Base-by-base conservation (phyloP, 371 early-diverging fungal species). In the Funneliformis caledonium region DNA sequence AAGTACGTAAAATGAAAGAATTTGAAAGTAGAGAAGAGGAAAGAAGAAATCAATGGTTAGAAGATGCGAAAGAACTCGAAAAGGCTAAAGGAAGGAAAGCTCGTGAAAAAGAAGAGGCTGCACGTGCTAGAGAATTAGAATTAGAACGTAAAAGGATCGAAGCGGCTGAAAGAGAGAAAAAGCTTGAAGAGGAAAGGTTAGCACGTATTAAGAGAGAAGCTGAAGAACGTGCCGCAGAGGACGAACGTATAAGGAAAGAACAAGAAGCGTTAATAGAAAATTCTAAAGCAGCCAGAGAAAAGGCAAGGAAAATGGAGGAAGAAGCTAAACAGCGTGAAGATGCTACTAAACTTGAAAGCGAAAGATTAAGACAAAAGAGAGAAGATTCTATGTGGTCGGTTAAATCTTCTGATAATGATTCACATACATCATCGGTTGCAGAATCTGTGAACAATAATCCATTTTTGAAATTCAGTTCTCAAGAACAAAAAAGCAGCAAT, bases 61-160 rank as follows among this genome's bases (percentile, higher is more conserved):
- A 52, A 6, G 81, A 76, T 65, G 75, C 67, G 1, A 22, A 19
- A 12, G 88, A 87, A 14, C 72, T 86, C 31, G 80, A 80, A 19
- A 78, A 73, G 52, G 84, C 87, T 26, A 85, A 89, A 80, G 84
- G 80, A 19, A 88, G 86, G 56, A 81, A 83, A 43, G 10, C 50
- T 11, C 68, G 69, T 50, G 69, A 78, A 19, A 69, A 69, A 68
- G 69, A 78, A 50, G 78, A 68, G 48, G 69, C 65, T 14, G 48
- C 50, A 14, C 50, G 76, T 10, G 76, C 74, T 19, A 19, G 75
- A 43, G 82, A 83, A 37, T 70, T 82, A n/a, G 88, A 90, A 65
- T 74, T 87, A 11, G 85, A 88, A 61, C 74, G 84, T 26, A 50
- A 61, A 37, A 31, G 52, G 7, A 1, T 69, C 26, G 69, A 83